Conservation (phyloP, 768 basidiomycete species). For the Pleurotus pulmonarius region DNA sequence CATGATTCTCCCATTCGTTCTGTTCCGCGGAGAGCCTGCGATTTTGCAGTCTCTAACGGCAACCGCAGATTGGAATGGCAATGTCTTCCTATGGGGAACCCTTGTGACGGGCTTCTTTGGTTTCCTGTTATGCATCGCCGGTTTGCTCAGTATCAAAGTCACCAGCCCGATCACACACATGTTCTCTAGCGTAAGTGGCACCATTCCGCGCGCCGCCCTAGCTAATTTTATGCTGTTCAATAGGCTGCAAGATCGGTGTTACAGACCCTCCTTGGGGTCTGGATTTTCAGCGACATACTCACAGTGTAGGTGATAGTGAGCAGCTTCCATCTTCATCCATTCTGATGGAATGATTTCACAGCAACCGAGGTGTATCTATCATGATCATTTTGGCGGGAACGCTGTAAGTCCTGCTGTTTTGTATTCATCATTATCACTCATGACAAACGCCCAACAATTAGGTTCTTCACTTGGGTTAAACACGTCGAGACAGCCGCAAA, state of each 20-base stretch:
- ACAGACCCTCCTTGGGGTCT: conserved; percentile 78
- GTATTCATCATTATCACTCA: background rate
- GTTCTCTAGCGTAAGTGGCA: conserved; percentile 65
- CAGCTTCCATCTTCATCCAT: too few species aligned
- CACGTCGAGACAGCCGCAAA: conserved; percentile 24
- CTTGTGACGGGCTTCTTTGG: conserved; percentile 74
- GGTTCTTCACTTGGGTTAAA: conserved; percentile 53
- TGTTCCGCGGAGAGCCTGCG: conserved; percentile 51
- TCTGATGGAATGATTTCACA: conserved; percentile 18
- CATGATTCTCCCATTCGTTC: conserved; percentile 59
- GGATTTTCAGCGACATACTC: conserved; percentile 71
- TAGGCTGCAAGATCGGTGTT: conserved; percentile 81
- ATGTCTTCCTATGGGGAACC: conserved; percentile 60
- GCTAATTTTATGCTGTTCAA: conserved; percentile 10
- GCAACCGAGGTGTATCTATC: conserved; percentile 64
- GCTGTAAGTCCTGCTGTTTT: conserved; percentile 38
- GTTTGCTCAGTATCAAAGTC: conserved; percentile 75
- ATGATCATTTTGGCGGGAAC: conserved; percentile 65
- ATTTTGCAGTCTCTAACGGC: conserved; percentile 35
- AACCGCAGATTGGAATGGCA: conserved; percentile 42
- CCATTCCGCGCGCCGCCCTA: conserved; percentile 5
- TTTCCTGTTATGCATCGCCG: conserved; percentile 77
- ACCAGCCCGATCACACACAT: conserved; percentile 84
- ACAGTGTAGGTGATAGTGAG: conserved; percentile 49
- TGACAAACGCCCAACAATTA: conserved; percentile 12